Percentiles rank a stretch among this genome's conserved stretches.
These are phyloP conservation scores for Stachybotrys chartarum DNA, from an alignment of 2,329 filamentous ascomycete species.

Conservation along the genomic window DNA sequence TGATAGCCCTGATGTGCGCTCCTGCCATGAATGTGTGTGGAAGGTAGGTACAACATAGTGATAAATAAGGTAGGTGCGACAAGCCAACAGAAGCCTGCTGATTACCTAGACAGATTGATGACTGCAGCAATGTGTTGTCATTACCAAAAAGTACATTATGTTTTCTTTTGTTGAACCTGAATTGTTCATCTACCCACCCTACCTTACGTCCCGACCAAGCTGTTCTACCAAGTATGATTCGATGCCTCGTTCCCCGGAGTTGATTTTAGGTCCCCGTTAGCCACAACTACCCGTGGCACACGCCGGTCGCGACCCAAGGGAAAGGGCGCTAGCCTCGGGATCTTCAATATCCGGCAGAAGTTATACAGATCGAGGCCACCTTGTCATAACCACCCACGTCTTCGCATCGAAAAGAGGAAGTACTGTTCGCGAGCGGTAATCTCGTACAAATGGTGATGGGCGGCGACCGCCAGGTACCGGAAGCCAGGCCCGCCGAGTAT, in stretches of 20 bases:
- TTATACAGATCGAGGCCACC: background rate
- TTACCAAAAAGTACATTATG: background rate
- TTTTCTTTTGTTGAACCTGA: too few species aligned
- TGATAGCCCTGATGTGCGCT: background rate
- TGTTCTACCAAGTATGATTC: background rate
- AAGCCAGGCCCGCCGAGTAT: too few species aligned
- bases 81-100: too few species aligned
- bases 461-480: too few species aligned
- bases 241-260: background rate
- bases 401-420: background rate
- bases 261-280: background rate
- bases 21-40: background rate
- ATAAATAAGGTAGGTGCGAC: background rate
- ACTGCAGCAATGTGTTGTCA: background rate
- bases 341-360: background rate
- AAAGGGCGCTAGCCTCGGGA: background rate
- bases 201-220: too few species aligned
- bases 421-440: background rate
- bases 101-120: background rate
- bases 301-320: background rate
- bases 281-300: too few species aligned
- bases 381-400: background rate
- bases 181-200: too few species aligned
- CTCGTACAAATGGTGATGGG: background rate
- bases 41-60: background rate